Evolutionary conservation across 2,329 filamentous ascomycete genomes (phyloP).

Genomic region (Paracoccidioides lutzii): DNA sequence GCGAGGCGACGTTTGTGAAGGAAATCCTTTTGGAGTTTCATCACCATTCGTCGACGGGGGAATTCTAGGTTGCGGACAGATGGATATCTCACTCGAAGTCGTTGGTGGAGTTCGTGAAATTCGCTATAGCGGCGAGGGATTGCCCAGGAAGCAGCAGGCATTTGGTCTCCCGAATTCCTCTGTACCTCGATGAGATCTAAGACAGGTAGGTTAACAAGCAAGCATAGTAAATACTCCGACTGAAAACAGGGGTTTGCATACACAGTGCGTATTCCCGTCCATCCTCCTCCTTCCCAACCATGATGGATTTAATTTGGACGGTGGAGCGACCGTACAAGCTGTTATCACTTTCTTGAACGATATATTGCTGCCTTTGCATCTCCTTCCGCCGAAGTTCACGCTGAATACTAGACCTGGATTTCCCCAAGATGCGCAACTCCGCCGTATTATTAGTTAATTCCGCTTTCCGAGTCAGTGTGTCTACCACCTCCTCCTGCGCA

Average conservation of each 20-base stretch:
- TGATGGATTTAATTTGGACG: constrained; percentile 80
- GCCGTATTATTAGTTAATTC: constrained; percentile 95
- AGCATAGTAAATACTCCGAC: neutral
- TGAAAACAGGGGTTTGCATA: constrained; percentile 25
- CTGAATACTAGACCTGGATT: constrained; percentile 86
- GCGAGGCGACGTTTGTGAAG: constrained; percentile 74
- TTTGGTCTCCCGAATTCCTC: constrained; percentile 80
- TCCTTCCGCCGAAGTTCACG: constrained; percentile 89
- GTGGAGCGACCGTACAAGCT: constrained; percentile 86
- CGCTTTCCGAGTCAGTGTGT: constrained; percentile 83
- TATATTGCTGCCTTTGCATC: constrained; percentile 90
- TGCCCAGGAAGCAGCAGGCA: constrained; percentile 91
- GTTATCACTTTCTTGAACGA: constrained; percentile 95
- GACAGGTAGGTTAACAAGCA: constrained; percentile 1
- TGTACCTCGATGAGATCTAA: constrained; percentile 76
- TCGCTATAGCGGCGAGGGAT: constrained; percentile 91
- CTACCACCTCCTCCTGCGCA: constrained; percentile 79
- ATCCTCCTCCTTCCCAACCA: constrained; percentile 82
- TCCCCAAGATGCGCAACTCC: constrained; percentile 79
- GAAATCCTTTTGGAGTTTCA: constrained; percentile 95
- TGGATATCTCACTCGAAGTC: constrained; percentile 68
- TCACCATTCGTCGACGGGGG: constrained; percentile 77
- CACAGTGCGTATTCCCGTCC: constrained; percentile 86
- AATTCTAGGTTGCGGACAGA: constrained; percentile 86
- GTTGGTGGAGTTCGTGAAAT: constrained; percentile 90